phyloP scores from a whole-genome alignment of 208 protist genomes.

The Trypanosoma lewisi region DNA sequence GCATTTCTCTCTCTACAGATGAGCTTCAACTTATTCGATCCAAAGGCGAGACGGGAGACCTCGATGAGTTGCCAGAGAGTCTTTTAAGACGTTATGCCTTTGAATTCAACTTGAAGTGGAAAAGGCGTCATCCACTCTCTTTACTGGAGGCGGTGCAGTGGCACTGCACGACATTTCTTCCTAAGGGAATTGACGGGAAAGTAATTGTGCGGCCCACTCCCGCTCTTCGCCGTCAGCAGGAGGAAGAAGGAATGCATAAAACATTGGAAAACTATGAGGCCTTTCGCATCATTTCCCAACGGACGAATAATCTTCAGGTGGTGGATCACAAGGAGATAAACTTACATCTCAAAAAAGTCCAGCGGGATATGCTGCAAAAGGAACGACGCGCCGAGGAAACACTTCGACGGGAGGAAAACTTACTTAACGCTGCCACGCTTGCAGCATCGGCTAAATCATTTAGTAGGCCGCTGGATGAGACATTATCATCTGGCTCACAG shows the following conservation, averaged over 20 bases:
- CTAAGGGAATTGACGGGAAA: constrained; percentile 22
- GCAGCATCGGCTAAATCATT: constrained; percentile 63
- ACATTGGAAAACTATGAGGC: constrained; percentile 87
- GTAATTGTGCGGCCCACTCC: constrained; percentile 46
- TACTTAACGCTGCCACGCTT: constrained; percentile 63
- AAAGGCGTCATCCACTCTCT: constrained; percentile 59
- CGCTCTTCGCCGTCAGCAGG: constrained; percentile 62
- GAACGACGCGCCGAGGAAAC: constrained; percentile 55
- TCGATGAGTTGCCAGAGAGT: constrained; percentile 82
- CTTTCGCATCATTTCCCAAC: constrained; percentile 86
- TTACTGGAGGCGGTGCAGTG: constrained; percentile 79
- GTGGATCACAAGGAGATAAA: constrained; percentile 90
- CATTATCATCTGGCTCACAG: constrained; percentile 28
- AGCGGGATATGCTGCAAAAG: constrained; percentile 39
- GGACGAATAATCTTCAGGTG: constrained; percentile 88
- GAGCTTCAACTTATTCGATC: constrained; percentile 66
- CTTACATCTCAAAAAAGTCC: constrained; percentile 66
- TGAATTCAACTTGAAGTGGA: constrained; percentile 81
- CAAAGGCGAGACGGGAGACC: constrained; percentile 53
- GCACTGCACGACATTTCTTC: constrained; percentile 75
- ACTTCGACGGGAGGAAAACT: constrained; percentile 60
- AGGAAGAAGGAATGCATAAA: constrained; percentile 72
- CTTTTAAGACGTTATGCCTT: constrained; percentile 86
- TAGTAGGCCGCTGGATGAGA: constrained; percentile 29
- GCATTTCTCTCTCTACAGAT: constrained; percentile 50